Evolutionary conservation across 2,329 filamentous ascomycete species (phyloP).

Genomic region (Aspergillus pseudoviridinutans): DNA sequence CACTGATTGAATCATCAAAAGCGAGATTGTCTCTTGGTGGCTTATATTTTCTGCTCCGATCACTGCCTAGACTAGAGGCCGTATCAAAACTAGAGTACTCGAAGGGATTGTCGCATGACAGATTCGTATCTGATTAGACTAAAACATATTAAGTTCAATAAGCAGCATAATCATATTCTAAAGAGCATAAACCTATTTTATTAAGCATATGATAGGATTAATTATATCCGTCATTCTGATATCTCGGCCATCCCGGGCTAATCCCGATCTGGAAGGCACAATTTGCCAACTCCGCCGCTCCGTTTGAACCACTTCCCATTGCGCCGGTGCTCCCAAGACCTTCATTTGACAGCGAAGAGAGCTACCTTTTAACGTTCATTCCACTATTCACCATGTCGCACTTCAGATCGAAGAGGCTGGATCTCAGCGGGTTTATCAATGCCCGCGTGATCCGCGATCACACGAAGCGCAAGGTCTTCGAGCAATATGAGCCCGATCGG

Average conservation of each 20-base stretch:
- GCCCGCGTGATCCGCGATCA: constrained; percentile 86
- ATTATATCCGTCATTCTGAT: not conserved
- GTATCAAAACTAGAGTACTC: not conserved
- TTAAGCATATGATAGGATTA: too few relatives aligned
- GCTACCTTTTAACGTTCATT: not conserved
- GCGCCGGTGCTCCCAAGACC: constrained; percentile 1
- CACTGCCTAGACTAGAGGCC: not conserved
- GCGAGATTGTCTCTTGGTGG: not conserved
- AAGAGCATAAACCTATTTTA: not conserved
- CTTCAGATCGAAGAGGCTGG: constrained; percentile 86
- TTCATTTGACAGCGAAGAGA: not conserved
- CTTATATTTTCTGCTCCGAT: not conserved
- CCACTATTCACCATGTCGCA: constrained; percentile 62
- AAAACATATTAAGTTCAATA: not conserved
- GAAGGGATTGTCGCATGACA: not conserved
- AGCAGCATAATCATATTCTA: not conserved
- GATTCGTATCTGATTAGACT: not conserved
- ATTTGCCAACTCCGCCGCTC: constrained; percentile 23
- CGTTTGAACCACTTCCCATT: constrained; percentile 7
- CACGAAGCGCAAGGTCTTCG: constrained; percentile 92
- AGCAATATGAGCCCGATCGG: constrained; percentile 83
- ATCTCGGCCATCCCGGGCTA: constrained; percentile 15
- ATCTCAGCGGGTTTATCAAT: constrained; percentile 84
- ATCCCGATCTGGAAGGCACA: constrained; percentile 20
- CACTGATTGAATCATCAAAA: not conserved